phyloP scores from a whole-genome alignment of 768 basidiomycete species.

The Lactarius evosmus region DNA sequence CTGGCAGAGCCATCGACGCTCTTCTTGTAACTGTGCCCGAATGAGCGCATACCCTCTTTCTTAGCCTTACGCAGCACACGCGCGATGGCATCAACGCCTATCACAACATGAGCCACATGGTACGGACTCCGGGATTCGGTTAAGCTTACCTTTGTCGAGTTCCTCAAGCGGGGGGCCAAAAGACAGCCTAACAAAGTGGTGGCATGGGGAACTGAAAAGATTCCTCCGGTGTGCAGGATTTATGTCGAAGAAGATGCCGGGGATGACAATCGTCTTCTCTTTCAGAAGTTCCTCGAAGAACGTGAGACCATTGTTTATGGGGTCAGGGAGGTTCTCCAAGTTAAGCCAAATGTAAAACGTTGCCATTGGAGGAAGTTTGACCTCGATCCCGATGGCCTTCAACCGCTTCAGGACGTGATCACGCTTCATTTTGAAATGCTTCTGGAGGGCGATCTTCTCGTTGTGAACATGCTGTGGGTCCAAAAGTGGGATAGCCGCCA shows the following conservation, averaged over 20 bases:
- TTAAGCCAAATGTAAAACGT: conserved; percentile 98
- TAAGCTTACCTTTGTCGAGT: conserved; percentile 62
- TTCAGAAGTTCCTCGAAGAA: conserved; percentile 95
- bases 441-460: conserved; percentile 86
- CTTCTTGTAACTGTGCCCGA: conserved; percentile 73
- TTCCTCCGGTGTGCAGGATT: conserved; percentile 81
- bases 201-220: conserved; percentile 86
- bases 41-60: conserved; percentile 53
- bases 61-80: conserved; percentile 69
- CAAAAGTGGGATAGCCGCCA: conserved; percentile 82
- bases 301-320: conserved; percentile 87
- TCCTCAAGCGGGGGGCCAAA: conserved; percentile 81
- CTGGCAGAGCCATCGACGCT: conserved; percentile 40
- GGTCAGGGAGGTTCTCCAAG: conserved; percentile 71
- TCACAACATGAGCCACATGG: not conserved
- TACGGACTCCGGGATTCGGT: not conserved
- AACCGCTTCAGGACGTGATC: conserved; percentile 87
- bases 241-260: conserved; percentile 88
- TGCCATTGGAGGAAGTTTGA: conserved; percentile 68
- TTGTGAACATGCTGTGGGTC: conserved; percentile 61
- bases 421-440: conserved; percentile 87
- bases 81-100: conserved; percentile 83
- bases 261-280: conserved; percentile 86
- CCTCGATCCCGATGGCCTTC: conserved; percentile 70
- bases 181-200: conserved; percentile 83